These are phyloP conservation scores for Chalara sp. DNA, from an alignment of 2,329 filamentous ascomycete species.

Conservation along the genomic window DNA sequence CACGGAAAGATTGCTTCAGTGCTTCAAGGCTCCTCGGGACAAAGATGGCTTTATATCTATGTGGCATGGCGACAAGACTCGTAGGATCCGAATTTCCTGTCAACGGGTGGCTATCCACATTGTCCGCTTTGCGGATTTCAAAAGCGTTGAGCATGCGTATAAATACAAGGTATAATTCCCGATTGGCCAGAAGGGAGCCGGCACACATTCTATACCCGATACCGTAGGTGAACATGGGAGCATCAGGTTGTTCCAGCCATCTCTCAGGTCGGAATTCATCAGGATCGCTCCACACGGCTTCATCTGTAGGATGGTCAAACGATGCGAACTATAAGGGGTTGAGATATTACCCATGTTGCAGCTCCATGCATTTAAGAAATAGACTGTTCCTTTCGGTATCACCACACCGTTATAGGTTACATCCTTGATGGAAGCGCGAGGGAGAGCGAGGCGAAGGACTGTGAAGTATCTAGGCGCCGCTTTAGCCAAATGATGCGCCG, in stretches of 20 bases:
- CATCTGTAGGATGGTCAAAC: conserved; percentile 28
- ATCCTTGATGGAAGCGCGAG: conserved; percentile 53
- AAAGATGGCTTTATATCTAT: conserved; percentile 50
- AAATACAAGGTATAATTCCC: conserved; percentile 59
- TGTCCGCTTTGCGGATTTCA: conserved; percentile 45
- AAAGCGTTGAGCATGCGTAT: conserved; percentile 56
- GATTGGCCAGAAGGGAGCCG: conserved; percentile 54
- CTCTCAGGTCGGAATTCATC: conserved; percentile 53
- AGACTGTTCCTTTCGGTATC: conserved; percentile 55
- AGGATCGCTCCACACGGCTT: conserved; percentile 50
- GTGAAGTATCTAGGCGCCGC: conserved; percentile 44
- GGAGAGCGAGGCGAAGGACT: conserved; percentile 55
- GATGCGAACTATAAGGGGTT: neutral
- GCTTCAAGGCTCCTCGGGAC: conserved; percentile 44
- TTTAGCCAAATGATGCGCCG: conserved; percentile 1
- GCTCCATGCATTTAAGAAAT: conserved; percentile 62
- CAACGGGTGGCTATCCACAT: conserved; percentile 52
- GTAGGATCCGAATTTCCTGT: conserved; percentile 53
- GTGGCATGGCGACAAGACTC: conserved; percentile 54
- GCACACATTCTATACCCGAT: conserved; percentile 61
- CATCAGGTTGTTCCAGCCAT: conserved; percentile 55
- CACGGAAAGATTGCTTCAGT: conserved; percentile 35
- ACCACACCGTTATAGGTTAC: conserved; percentile 48
- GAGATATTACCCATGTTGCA: conserved; percentile 55
- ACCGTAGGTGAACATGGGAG: conserved; percentile 57